These are phyloP conservation scores for Cercospora nicotianae DNA, from an alignment of 2,329 filamentous ascomycete species.

Conservation along the genomic window DNA sequence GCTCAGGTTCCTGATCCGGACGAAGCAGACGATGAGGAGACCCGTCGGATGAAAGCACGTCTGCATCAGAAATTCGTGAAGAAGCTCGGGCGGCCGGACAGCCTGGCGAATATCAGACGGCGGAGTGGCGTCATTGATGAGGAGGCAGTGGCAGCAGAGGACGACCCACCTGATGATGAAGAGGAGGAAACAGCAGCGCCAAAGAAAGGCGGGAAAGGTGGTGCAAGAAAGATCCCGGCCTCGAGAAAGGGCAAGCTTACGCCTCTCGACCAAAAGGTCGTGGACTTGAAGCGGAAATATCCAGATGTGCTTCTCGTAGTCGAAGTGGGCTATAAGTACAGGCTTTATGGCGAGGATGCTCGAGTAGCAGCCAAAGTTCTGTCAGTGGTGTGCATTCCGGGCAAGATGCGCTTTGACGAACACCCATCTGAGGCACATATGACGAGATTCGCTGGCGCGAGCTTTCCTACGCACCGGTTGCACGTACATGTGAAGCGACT, in stretches of 20 bases:
- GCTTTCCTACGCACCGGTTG: conserved; percentile 87
- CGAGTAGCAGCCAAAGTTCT: conserved; percentile 84
- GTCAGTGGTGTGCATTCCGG: conserved; percentile 93
- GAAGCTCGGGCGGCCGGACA: conserved; percentile 84
- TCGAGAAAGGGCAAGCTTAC: conserved; percentile 81
- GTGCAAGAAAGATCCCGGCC: conserved; percentile 51
- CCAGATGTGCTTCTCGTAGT: conserved; percentile 87
- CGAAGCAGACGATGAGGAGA: conserved; percentile 52
- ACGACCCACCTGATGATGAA: conserved; percentile 59
- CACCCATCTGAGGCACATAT: conserved; percentile 90
- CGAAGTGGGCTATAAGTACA: conserved; percentile 97
- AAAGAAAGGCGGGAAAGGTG: conserved; percentile 50
- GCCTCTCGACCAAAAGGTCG: conserved; percentile 87
- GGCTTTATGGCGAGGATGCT: conserved; percentile 95
- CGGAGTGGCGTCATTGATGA: conserved; percentile 57
- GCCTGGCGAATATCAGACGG: conserved; percentile 66
- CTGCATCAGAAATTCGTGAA: conserved; percentile 84
- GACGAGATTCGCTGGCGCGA: conserved; percentile 89
- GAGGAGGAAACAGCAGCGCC: conserved; percentile 52
- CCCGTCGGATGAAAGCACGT: conserved; percentile 62
- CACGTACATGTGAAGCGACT: conserved; percentile 93
- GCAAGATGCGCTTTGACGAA: conserved; percentile 92
- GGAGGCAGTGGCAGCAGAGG: conserved; percentile 53
- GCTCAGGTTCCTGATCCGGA: conserved; percentile 44
- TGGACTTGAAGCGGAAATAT: conserved; percentile 91